Conservation (phyloP, 2,329 filamentous ascomycete species). For the Colletotrichum sublineola region DNA sequence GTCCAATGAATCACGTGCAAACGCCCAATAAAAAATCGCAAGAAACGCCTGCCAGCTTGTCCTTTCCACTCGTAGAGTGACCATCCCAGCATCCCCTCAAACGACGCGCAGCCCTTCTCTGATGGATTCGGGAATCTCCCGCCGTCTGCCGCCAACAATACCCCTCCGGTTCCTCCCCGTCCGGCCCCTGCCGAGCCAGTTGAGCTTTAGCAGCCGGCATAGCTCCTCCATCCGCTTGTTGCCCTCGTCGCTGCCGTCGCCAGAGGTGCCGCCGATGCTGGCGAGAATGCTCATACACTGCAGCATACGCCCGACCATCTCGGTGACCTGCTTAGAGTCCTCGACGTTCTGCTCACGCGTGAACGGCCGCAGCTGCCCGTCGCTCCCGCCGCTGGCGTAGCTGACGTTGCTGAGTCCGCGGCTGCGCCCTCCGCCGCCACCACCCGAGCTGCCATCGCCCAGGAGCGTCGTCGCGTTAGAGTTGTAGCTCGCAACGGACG, state of each 20-base stretch:
- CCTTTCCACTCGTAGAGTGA: not conserved
- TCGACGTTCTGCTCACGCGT: conserved; percentile 73
- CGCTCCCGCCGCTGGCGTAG: conserved; percentile 67
- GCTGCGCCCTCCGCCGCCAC: conserved; percentile 72
- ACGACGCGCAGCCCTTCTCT: conserved; percentile 57
- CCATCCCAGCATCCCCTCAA: conserved; percentile 41
- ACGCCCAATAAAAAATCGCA: conserved; percentile 27
- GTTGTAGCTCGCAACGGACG: conserved; percentile 82
- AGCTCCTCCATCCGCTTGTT: conserved; percentile 86
- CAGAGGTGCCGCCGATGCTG: conserved; percentile 63
- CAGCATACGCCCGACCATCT: conserved; percentile 94
- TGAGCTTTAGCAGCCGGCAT: conserved; percentile 90
- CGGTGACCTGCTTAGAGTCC: conserved; percentile 85
- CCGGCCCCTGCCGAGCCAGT: conserved; percentile 92
- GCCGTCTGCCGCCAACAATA: conserved; percentile 79
- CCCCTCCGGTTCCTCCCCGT: conserved; percentile 91
- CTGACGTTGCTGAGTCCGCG: conserved; percentile 90
- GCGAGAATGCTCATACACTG: conserved; percentile 95
- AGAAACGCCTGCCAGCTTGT: not conserved
- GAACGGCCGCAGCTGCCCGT: conserved; percentile 63
- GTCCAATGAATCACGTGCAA: not conserved
- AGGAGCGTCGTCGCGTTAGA: conserved; percentile 84
- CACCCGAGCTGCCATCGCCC: conserved; percentile 70
- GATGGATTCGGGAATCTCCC: conserved; percentile 51
- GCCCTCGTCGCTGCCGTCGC: conserved; percentile 74